These are phyloP conservation scores for Exidia glandulosa DNA, from an alignment of 768 basidiomycete genomes.

Conservation along the genomic window DNA sequence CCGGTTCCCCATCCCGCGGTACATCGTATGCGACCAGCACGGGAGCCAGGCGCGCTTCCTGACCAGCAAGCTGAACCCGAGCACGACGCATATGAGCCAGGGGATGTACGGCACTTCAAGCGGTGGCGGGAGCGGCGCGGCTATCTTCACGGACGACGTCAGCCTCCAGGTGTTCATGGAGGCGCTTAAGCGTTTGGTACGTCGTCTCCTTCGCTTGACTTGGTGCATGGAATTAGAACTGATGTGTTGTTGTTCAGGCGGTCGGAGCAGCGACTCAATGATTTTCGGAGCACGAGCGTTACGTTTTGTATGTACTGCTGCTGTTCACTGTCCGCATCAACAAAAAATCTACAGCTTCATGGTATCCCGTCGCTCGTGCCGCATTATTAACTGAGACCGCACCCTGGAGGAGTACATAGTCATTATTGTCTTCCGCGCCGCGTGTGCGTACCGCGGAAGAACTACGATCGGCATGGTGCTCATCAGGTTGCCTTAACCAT, in stretches of 20 bases:
- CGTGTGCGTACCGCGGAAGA: no score
- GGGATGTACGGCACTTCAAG: constrained; percentile 73
- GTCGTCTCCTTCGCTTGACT: background rate
- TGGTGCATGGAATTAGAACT: background rate
- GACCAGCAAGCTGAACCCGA: constrained; percentile 91
- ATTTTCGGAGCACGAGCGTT: no score
- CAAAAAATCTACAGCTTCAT: no score
- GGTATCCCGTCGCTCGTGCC: no score
- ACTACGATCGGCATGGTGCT: no score
- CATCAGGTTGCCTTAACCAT: no score
- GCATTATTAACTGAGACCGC: no score
- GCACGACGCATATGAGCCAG: constrained; percentile 91
- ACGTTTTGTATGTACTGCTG: no score
- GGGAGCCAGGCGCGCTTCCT: constrained; percentile 98
- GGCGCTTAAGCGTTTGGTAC: constrained; percentile 78
- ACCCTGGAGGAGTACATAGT: no score
- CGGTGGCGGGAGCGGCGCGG: constrained; percentile 62
- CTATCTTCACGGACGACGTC: constrained; percentile 98
- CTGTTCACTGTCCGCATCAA: no score
- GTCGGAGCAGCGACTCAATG: background rate
- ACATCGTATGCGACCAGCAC: constrained; percentile 95
- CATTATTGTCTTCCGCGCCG: no score
- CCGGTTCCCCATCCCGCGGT: constrained; percentile 93
- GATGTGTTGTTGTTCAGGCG: background rate
- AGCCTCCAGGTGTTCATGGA: constrained; percentile 98